These are phyloP conservation scores for Leucaena leucocephala DNA, from an alignment of 306 rosid species.

Conservation along the genomic window DNA sequence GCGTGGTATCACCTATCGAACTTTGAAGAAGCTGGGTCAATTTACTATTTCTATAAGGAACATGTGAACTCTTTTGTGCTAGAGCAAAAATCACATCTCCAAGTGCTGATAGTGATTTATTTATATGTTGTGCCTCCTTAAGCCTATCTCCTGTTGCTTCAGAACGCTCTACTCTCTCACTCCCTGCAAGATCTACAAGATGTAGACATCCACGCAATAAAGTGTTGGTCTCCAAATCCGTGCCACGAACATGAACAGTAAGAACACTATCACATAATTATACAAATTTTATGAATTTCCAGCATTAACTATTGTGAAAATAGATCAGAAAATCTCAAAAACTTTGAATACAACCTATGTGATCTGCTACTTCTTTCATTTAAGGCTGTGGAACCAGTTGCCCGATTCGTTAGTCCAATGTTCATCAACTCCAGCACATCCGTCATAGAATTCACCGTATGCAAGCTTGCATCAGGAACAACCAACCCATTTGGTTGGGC, in stretches of 20 bases:
- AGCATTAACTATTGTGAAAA: slow-evolving; percentile 12
- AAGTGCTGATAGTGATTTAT: slow-evolving; percentile 93
- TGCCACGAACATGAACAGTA: slow-evolving; percentile 92
- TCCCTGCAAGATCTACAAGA: slow-evolving; percentile 97
- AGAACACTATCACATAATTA: slow-evolving; percentile 64
- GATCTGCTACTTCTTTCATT: slow-evolving; percentile 99
- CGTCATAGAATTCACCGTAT: slow-evolving; percentile 74
- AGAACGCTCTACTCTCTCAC: slow-evolving; percentile 97
- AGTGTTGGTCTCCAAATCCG: slow-evolving; percentile 79
- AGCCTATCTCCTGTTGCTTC: slow-evolving; percentile 99
- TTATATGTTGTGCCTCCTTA: slow-evolving; percentile 98
- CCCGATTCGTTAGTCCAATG: slow-evolving; percentile 69
- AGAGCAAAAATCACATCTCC: slow-evolving; percentile 98
- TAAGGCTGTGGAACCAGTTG: slow-evolving; percentile 93
- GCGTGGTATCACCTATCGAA: slow-evolving; percentile 68
- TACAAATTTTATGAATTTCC: slow-evolving; percentile 32
- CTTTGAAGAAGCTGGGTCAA: slow-evolving; percentile 98
- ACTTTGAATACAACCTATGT: slow-evolving; percentile 67
- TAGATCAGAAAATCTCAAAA: slow-evolving; percentile 14
- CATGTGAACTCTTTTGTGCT: slow-evolving; percentile 85
- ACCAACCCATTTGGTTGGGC: slow-evolving; percentile 97
- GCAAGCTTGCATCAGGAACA: slow-evolving; percentile 97
- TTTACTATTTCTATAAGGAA: slow-evolving; percentile 98
- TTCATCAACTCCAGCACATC: slow-evolving; percentile 91
- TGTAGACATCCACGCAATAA: slow-evolving; percentile 87